Evolutionary conservation across 805 yeast genomes (phyloP), one percentile per base, ranked within the genome.

Genomic region (Saccharomycopsis sp.): DNA sequence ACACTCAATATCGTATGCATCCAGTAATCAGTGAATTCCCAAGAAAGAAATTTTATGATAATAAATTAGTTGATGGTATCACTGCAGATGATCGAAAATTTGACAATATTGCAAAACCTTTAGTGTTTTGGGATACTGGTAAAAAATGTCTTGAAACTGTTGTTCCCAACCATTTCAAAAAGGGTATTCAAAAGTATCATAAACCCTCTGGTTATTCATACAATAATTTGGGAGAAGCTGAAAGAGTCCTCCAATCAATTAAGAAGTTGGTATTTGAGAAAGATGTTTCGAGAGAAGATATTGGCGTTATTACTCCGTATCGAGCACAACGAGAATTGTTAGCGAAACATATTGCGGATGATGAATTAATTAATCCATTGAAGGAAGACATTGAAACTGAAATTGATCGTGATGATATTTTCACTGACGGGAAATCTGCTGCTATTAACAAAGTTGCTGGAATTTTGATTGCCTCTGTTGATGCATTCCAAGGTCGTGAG

Each of bases 401-500:
- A 43, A 66, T 72, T 21, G 88, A 81, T 55, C 74, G 79, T 43
- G 85, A 79, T 51, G 85, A 79, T 56, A 62, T 75, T 26, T 61
- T 63, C 32, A 60, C 61, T 32, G 74, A 68, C 35, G 63, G 72
- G 3, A 69, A 67, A 46, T 68, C 72, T 1, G 66, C 68, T 11
- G 72, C 75, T 2, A 70, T 75, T 43, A 77, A 75, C 52, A 54
- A 53, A 34, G 59, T 73, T 32, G 66, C 68, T 43, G 72, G 70
- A 3, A 58, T 72, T 14, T 65, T 71, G 63, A 64, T 75, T 53
- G 69, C 74, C 13, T 62, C 86, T 0, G 83, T 87, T n/a, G 96
- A 87, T 61, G 93, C 96, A 1, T 87, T 87, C 66, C 96, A 87
- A 63, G 96, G 96, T 24, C 71, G 95, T 54, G 96, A 86, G 56